Evolutionary conservation across 1,139 yeast species (phyloP), one percentile per base, ranked within the genome.

Genomic region (Komagataea norvegica): DNA sequence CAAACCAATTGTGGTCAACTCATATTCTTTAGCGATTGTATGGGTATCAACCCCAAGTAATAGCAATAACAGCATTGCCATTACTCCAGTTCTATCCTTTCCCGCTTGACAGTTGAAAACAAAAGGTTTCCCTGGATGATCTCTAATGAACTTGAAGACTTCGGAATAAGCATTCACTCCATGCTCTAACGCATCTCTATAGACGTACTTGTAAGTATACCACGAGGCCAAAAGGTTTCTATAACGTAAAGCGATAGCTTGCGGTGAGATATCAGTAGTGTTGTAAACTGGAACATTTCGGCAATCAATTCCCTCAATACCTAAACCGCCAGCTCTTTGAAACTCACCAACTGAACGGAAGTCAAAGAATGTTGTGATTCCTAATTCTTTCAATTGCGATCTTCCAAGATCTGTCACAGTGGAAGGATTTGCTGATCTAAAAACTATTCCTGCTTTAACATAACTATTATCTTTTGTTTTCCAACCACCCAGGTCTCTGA

Each of bases 401-500:
- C 62, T 54, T 1, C 89, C 89, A 0, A 37, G 30, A 0, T 51
- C 61, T 2, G 83, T 74, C 20, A 79, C 64, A 1, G 61, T 57
- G 2, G 74, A 66, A 25, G 80, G 67, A 43, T 74, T 72, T 0
- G 91, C 93, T 49, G 82, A 71, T 43, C 95, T 70, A 56, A 62
- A 87, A 17, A 80, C 55, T 5, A 70, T 41, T 8, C 77, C 75
- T 1, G 80, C 72, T 42, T 72, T 72, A 4, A 85, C 80, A 41
- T 62, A 68, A 36, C 59, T 59, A 11, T 49, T 49, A 13, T 42
- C 44, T 19, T 41, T 33, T 6, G 75, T 62, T 42, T 62, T 63
- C 76, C 83, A 86, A 4, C 95, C 95, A 1, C 95, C 96, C 41
- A 80, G 57, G 52, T 86, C 95, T 47, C 96, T 69, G 51, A 85